phyloP scores from a whole-genome alignment of 768 basidiomycete genomes.

The Agrocybe praecox region DNA sequence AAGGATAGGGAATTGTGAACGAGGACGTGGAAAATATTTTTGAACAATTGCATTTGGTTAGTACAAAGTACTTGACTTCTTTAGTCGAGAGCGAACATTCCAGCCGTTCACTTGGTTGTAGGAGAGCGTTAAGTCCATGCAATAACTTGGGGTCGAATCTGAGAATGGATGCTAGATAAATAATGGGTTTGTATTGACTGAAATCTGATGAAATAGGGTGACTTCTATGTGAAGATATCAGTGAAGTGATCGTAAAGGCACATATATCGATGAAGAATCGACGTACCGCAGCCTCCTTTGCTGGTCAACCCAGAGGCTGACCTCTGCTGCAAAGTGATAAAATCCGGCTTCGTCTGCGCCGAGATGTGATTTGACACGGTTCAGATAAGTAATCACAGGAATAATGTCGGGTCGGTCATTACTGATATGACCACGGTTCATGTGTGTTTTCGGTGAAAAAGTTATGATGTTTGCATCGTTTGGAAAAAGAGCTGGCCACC shows the following conservation, averaged over 20 bases:
- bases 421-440: no score
- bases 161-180: conserved; percentile 12
- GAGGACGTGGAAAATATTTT: conserved; percentile 7
- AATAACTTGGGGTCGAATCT: conserved; percentile 7
- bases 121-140: conserved; percentile 11
- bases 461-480: background rate
- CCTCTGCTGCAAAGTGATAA: background rate
- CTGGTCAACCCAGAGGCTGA: background rate
- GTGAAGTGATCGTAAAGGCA: background rate
- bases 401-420: background rate
- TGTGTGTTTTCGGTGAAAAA: background rate
- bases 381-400: background rate
- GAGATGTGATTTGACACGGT: background rate
- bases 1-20: background rate
- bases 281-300: background rate
- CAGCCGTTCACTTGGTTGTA: conserved; percentile 8
- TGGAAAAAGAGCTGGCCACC: background rate
- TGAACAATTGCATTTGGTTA: conserved; percentile 1
- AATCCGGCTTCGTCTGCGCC: background rate
- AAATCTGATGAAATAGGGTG: background rate
- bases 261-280: no score
- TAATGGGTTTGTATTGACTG: background rate
- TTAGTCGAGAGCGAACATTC: conserved; percentile 9
- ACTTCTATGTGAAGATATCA: no score
- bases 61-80: conserved; percentile 15